Percentiles rank a stretch among this genome's conserved stretches.
These are phyloP conservation scores for Triticum aestivum DNA, from an alignment of 176 grass and related monocot genomes.

Conservation along the genomic window DNA sequence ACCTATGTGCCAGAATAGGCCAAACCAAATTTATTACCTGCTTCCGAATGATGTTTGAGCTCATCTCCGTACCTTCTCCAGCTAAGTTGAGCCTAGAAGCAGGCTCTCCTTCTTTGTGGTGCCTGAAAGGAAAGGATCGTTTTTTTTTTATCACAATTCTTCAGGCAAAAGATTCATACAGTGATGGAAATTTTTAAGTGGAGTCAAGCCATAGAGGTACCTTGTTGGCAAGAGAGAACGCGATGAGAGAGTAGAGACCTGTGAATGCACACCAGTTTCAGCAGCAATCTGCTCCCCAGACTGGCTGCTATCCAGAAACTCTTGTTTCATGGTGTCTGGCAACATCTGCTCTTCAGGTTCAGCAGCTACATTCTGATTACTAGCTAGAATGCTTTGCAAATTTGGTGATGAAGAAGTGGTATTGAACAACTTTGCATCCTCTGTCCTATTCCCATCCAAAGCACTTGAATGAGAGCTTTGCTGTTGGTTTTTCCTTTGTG, in stretches of 20 bases:
- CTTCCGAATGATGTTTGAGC: slow-evolving; percentile 64
- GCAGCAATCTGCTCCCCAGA: slow-evolving; percentile 34
- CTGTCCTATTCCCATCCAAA: slow-evolving; percentile 7
- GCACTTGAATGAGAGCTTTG: background rate
- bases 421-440: slow-evolving; percentile 31
- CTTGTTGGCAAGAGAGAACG: slow-evolving; percentile 68
- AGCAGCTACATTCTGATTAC: slow-evolving; percentile 22
- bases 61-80: slow-evolving; percentile 37
- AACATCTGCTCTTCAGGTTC: slow-evolving; percentile 30
- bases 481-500: background rate
- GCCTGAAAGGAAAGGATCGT: slow-evolving; percentile 42
- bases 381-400: slow-evolving; percentile 3
- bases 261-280: slow-evolving; percentile 51
- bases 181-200: background rate
- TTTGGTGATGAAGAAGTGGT: background rate
- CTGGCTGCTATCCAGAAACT: slow-evolving; percentile 39
- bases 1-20: background rate
- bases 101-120: slow-evolving; percentile 44
- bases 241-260: slow-evolving; percentile 63
- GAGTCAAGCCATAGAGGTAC: slow-evolving; percentile 26
- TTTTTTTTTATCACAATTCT: background rate
- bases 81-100: slow-evolving; percentile 56
- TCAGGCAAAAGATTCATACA: background rate
- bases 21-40: slow-evolving; percentile 51
- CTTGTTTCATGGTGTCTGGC: slow-evolving; percentile 35